Base-by-base conservation (phyloP, 2,329 filamentous ascomycete species). In the Botryosphaeria dothidea region DNA sequence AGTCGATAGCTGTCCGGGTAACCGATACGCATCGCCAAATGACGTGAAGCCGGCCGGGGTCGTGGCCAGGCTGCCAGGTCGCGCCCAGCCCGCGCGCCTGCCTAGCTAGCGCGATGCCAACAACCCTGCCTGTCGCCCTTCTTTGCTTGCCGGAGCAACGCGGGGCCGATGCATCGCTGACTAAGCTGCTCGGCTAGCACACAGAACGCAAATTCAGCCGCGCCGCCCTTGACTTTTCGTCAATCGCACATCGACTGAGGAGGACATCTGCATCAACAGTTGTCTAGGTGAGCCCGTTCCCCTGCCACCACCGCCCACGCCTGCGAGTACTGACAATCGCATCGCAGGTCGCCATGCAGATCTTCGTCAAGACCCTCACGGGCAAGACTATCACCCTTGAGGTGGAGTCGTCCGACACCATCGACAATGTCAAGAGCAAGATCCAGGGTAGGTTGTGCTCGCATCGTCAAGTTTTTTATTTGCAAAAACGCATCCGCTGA, bases 371-470 rank as follows among this genome's bases (percentile, higher is more conserved):
- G 79, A 86, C 84, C 83, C 76, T 98, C 77, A 98, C 95, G 92
- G 95, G 95, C 81, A 98, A 98, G 91, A 98, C 95, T 81, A 98
- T 98, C 91, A 98, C 95, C 91, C 93, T 99, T 78, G 95, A 99
- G 93, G 95, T 98, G 85, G 95, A 98, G 90, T 97, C 93, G 78
- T 94, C 90, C 80, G 95, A 99, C 85, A 98, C 94, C 80, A 98
- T 99, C 85, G 95, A 98, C 90, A 98, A 98, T 90, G 95, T 99
- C 86, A 98, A 98, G 90, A 92, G 92, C 86, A 98, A 99, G 89
- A 90, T 90, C 75, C 88, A 89, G 81, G 86, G 87, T 88, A 80
- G 64, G 83, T 31, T 71, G 17, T 45, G 56, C 45, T 49, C n/a
- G 6, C 56, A 15, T 25, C 31, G 43, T 4, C 52, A 41, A n/a